phyloP scores from a whole-genome alignment of 208 protist species.

The Strigomonas culicis region DNA sequence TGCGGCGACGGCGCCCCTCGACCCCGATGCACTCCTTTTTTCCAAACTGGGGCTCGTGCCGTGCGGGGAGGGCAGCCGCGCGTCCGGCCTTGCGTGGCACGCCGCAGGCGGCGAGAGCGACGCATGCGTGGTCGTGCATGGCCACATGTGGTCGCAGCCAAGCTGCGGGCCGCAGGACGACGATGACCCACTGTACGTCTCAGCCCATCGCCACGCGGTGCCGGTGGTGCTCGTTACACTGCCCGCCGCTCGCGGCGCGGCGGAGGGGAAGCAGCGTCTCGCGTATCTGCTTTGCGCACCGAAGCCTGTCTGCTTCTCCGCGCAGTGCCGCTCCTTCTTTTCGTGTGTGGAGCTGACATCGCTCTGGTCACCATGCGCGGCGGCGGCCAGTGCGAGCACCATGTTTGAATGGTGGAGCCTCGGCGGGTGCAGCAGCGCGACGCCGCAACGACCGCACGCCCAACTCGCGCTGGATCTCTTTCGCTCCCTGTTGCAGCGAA shows the following conservation, averaged over 20 bases:
- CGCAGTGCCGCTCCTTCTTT: neutral
- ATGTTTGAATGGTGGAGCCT: conserved; percentile 59
- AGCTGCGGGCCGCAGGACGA: neutral
- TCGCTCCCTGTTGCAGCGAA: no score
- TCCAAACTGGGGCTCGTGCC: no score
- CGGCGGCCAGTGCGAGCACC: conserved; percentile 12
- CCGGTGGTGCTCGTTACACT: conserved; percentile 17
- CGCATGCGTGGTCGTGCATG: conserved; percentile 28
- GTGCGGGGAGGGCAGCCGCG: no score
- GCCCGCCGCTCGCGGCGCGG: neutral
- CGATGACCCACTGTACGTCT: no score
- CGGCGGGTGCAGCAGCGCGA: neutral
- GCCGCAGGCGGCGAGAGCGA: neutral
- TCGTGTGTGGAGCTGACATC: conserved; percentile 39
- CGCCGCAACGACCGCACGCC: neutral
- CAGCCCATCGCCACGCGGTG: conserved; percentile 11
- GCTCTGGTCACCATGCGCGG: conserved; percentile 46
- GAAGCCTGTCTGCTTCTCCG: conserved; percentile 18
- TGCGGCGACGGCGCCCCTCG: no score
- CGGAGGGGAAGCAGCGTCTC: neutral
- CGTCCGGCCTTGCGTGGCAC: no score
- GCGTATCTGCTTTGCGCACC: neutral
- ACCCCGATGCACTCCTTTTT: no score
- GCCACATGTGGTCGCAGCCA: conserved; percentile 49
- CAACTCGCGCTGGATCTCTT: neutral